Evolutionary conservation across 2,329 filamentous ascomycete species (phyloP).

Genomic region (Xylariaceae sp.): DNA sequence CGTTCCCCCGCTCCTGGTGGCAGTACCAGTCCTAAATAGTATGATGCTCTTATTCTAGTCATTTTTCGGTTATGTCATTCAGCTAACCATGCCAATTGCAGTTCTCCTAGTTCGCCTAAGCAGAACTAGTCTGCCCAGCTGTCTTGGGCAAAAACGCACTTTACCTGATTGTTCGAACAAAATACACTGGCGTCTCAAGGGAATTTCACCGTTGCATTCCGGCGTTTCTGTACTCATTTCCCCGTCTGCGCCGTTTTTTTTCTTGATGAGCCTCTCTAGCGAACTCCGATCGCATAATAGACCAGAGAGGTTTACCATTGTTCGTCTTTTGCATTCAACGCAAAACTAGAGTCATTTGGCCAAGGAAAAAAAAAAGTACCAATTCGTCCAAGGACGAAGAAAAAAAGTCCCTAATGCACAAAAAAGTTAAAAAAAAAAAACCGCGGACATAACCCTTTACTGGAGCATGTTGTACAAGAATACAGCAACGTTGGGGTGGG

Average conservation of each 20-base stretch:
- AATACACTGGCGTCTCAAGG: constrained; percentile 24
- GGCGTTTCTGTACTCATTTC: constrained; percentile 18
- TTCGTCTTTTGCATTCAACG: constrained; percentile 10
- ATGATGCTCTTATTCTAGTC: constrained; percentile 21
- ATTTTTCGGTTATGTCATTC: background rate
- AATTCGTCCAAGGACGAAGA: background rate
- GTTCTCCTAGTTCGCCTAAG: constrained; percentile 33
- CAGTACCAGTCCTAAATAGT: constrained; percentile 39
- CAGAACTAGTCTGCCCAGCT: constrained; percentile 20
- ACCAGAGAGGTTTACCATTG: constrained; percentile 3
- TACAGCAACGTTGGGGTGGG: background rate
- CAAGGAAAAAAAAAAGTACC: constrained; percentile 12
- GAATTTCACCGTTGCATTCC: constrained; percentile 19
- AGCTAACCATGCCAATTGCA: constrained; percentile 20
- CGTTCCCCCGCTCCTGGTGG: constrained; percentile 41
- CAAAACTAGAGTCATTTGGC: constrained; percentile 13
- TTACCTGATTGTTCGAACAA: constrained; percentile 26
- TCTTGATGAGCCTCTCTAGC: constrained; percentile 3
- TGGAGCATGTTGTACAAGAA: constrained; percentile 15
- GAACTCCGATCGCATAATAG: constrained; percentile 11
- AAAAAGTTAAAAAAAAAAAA: background rate
- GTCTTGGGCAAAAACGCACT: constrained; percentile 3
- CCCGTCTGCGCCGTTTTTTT: background rate
- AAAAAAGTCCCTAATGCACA: background rate
- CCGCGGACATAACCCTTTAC: constrained; percentile 1